Evolutionary conservation across 2,329 filamentous ascomycete genomes (phyloP).

Genomic region (Fusarium nygamai): DNA sequence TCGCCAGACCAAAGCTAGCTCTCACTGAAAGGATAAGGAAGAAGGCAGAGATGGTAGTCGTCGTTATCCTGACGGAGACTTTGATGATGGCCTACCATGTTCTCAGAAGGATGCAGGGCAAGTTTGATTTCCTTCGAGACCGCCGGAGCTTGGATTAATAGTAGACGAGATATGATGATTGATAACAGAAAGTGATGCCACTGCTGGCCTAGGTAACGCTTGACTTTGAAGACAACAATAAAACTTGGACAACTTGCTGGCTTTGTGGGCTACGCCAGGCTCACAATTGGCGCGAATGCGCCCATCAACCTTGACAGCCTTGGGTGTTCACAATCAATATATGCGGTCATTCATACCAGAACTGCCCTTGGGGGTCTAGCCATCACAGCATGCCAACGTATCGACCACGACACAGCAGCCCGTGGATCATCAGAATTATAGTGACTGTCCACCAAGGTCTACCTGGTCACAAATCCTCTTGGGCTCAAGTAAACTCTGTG

Average conservation of each 20-base stretch:
- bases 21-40: conserved; percentile 23
- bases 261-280: not conserved
- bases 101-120: conserved; percentile 41
- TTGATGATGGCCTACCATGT: conserved; percentile 39
- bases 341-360: not conserved
- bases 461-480: conserved; percentile 1
- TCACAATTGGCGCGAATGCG: not conserved
- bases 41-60: conserved; percentile 27
- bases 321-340: not conserved
- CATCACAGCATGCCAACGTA: not conserved
- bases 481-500: not conserved
- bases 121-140: conserved; percentile 44
- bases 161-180: not conserved
- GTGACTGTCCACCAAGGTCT: conserved; percentile 8
- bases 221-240: not conserved
- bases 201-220: not conserved
- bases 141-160: conserved; percentile 26
- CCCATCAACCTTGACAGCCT: not conserved
- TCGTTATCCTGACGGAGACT: conserved; percentile 33
- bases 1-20: conserved; percentile 5
- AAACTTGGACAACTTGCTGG: not conserved
- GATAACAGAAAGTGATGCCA: not conserved
- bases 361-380: not conserved
- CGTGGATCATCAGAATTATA: not conserved
- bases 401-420: not conserved